These are phyloP conservation scores for Phialocephala subalpina DNA, from an alignment of 2,329 filamentous ascomycete species.

Conservation along the genomic window DNA sequence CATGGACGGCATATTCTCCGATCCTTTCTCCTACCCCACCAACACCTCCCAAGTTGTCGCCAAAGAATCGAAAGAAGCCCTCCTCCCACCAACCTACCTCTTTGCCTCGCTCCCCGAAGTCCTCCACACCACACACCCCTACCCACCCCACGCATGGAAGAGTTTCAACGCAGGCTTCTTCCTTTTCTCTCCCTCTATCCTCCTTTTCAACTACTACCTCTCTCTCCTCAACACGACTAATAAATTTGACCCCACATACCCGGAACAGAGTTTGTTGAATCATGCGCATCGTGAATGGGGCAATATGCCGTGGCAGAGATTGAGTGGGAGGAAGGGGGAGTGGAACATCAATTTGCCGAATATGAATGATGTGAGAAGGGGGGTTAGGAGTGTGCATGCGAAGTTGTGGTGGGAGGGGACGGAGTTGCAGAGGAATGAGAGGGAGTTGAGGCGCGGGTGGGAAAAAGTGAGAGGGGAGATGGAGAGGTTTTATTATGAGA, in stretches of 20 bases:
- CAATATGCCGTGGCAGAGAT: constrained; percentile 51
- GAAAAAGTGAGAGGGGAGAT: constrained; percentile 23
- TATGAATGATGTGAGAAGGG: constrained; percentile 43
- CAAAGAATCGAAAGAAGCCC: constrained; percentile 41
- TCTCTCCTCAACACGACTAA: constrained; percentile 46
- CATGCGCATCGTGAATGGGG: constrained; percentile 51
- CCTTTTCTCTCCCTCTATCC: constrained; percentile 47
- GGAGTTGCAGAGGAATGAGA: constrained; percentile 21
- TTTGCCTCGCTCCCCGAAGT: constrained; percentile 47
- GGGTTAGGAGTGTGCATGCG: constrained; percentile 48
- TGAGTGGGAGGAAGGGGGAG: constrained; percentile 40
- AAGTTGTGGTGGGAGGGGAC: constrained; percentile 46
- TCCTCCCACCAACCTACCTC: constrained; percentile 45
- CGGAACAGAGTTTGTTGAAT: constrained; percentile 54
- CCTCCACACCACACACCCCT: constrained; percentile 44
- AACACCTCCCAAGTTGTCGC: neutral
- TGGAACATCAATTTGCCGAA: constrained; percentile 52
- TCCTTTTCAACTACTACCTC: constrained; percentile 50
- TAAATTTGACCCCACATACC: constrained; percentile 48
- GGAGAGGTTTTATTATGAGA: constrained; percentile 18
- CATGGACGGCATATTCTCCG: constrained; percentile 47
- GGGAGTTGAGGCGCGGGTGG: constrained; percentile 31
- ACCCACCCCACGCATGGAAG: constrained; percentile 46
- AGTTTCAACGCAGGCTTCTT: constrained; percentile 52
- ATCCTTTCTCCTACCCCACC: constrained; percentile 25